Evolutionary conservation across 371 early-diverging fungal genomes (phyloP).

Genomic region (Umbelopsis sp.): DNA sequence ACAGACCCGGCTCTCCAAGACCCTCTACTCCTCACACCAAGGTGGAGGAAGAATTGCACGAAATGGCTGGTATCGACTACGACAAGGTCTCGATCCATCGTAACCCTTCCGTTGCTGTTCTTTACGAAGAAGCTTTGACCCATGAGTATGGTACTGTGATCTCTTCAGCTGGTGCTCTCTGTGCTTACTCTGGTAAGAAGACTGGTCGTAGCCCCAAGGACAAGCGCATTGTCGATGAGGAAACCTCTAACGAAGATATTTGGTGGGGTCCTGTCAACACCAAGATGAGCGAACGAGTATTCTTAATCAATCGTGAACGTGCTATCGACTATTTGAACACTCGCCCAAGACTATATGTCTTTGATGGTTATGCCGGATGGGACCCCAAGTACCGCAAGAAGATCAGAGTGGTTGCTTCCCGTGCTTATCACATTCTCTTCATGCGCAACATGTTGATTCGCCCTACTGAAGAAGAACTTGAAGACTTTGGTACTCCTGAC

Average conservation of each 20-base stretch:
- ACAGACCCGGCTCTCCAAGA: conserved; percentile 41
- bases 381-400: conserved; percentile 96
- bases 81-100: conserved; percentile 63
- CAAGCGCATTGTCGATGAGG: conserved; percentile 96
- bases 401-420: conserved; percentile 92
- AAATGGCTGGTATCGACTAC: conserved; percentile 56
- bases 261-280: conserved; percentile 99
- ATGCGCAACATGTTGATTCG: conserved; percentile 98
- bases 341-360: conserved; percentile 89
- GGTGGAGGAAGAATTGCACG: conserved; percentile 56
- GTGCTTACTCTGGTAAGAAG: conserved; percentile 89
- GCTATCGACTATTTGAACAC: conserved; percentile 97
- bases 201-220: conserved; percentile 90
- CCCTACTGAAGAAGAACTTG: conserved; percentile 89
- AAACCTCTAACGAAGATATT: conserved; percentile 76
- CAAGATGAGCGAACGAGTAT: conserved; percentile 84
- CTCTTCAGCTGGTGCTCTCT: conserved; percentile 89
- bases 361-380: conserved; percentile 96
- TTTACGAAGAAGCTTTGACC: conserved; percentile 94
- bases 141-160: conserved; percentile 88
- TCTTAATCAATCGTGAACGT: conserved; percentile 94
- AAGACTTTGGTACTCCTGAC: conserved; percentile 90
- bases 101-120: conserved; percentile 78
- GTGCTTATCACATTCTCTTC: conserved; percentile 96
- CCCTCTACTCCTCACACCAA: conserved; percentile 51